Evolutionary conservation across 2,329 filamentous ascomycete genomes (phyloP).

Genomic region (Xylariales sp.): DNA sequence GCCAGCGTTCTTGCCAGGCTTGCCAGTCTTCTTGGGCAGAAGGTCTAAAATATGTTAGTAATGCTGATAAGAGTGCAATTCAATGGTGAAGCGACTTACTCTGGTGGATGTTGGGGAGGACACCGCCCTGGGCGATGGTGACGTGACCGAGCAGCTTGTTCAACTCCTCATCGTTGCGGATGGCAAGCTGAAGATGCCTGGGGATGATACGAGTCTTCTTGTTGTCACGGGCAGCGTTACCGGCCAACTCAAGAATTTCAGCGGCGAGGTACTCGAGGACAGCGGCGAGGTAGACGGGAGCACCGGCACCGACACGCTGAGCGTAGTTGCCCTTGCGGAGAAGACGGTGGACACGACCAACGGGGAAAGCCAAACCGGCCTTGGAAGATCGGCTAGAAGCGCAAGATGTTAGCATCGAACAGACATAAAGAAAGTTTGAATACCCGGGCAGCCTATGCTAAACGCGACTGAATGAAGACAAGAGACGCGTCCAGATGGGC

Average conservation of each 20-base stretch:
- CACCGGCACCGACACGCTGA: conserved; percentile 98
- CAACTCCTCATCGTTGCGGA: conserved; percentile 98
- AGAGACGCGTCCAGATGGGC: conserved; percentile 34
- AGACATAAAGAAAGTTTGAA: too few relatives aligned
- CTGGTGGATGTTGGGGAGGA: conserved; percentile 94
- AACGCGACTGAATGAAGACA: conserved; percentile 11
- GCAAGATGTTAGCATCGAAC: conserved; percentile 35
- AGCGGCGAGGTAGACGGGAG: conserved; percentile 93
- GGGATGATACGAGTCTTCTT: conserved; percentile 99
- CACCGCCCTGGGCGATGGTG: conserved; percentile 96
- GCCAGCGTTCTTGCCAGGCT: conserved; percentile 77
- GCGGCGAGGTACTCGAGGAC: conserved; percentile 98
- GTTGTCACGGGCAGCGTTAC: conserved; percentile 98
- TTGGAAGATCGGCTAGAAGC: conserved; percentile 85
- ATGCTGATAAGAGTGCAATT: conserved; percentile 2
- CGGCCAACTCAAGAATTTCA: conserved; percentile 97
- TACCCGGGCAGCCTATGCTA: conserved; percentile 12
- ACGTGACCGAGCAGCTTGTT: conserved; percentile 97
- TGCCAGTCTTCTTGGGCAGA: conserved; percentile 97
- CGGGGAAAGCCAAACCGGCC: conserved; percentile 97
- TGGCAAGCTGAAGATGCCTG: conserved; percentile 97
- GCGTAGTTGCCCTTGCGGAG: conserved; percentile 99
- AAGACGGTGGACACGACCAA: conserved; percentile 98
- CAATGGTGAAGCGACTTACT: conserved; percentile 58
- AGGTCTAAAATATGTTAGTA: conserved; percentile 60